Evolutionary conservation across 371 early-diverging fungal species (phyloP).

Genomic region (Mucor sp.): DNA sequence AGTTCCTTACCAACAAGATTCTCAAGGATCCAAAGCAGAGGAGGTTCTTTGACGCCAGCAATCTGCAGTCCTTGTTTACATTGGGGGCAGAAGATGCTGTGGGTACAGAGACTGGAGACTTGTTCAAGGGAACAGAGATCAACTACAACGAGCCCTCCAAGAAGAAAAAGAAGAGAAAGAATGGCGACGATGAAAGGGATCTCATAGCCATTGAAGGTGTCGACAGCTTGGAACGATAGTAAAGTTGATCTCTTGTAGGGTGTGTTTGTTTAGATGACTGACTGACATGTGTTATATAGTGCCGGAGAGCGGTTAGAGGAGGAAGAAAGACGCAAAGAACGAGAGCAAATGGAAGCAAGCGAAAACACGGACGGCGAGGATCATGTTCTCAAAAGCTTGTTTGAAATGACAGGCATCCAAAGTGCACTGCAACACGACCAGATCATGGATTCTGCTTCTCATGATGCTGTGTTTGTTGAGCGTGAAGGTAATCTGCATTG

Average conservation of each 20-base stretch:
- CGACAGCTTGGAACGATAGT: slow-evolving; percentile 60
- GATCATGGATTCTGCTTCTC: slow-evolving; percentile 71
- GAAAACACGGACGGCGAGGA: slow-evolving; percentile 25
- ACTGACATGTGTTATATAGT: slow-evolving; percentile 1
- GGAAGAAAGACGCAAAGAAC: slow-evolving; percentile 19
- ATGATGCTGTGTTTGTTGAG: slow-evolving; percentile 70
- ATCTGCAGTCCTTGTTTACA: slow-evolving; percentile 85
- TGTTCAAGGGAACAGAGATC: slow-evolving; percentile 69
- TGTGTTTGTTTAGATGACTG: too few relatives aligned
- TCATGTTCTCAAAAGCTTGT: slow-evolving; percentile 70
- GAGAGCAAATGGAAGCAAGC: slow-evolving; percentile 21
- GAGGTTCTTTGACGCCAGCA: slow-evolving; percentile 83
- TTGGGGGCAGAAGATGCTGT: slow-evolving; percentile 63
- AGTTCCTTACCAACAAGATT: slow-evolving; percentile 94
- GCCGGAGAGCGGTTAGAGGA: slow-evolving; percentile 25
- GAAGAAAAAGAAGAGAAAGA: slow-evolving; percentile 25
- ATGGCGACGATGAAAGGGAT: slow-evolving; percentile 39
- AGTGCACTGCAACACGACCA: slow-evolving; percentile 88
- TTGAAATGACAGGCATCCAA: slow-evolving; percentile 83
- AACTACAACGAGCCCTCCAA: slow-evolving; percentile 22
- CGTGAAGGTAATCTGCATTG: slow-evolving; percentile 60
- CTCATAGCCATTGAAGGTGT: slow-evolving; percentile 51
- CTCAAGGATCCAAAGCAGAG: slow-evolving; percentile 90
- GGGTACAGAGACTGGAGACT: slow-evolving; percentile 69
- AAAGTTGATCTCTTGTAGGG: slow-evolving; percentile 34